phyloP scores from a whole-genome alignment of 495 filamentous ascomycete genomes.

The Pseudomonodictys pantanalensis region DNA sequence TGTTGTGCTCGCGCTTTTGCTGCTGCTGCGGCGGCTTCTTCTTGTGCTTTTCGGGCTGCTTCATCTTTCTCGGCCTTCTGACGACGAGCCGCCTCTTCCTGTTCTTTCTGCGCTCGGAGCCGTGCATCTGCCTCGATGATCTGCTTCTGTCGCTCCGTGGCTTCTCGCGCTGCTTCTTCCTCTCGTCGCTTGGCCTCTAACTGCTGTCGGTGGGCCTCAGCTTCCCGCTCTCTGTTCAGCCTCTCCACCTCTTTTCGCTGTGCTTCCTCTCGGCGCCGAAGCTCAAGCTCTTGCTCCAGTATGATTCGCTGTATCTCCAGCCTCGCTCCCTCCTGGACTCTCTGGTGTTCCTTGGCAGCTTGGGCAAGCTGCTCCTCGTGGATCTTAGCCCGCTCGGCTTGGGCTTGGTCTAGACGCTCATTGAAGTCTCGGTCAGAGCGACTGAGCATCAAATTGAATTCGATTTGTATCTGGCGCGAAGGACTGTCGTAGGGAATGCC shows the following conservation, averaged over 20 bases:
- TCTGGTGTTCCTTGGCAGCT: constrained; percentile 60
- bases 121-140: constrained; percentile 26
- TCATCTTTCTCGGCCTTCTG: constrained; percentile 18
- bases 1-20: constrained; percentile 25
- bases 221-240: constrained; percentile 20
- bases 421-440: constrained; percentile 29
- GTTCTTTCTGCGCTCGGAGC: constrained; percentile 22
- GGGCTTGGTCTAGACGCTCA: constrained; percentile 10
- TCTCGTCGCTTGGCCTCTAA: constrained; percentile 13
- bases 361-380: constrained; percentile 62
- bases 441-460: constrained; percentile 35
- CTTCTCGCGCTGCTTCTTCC: constrained; percentile 14
- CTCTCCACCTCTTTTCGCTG: constrained; percentile 31
- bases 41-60: constrained; percentile 28
- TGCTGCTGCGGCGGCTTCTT: constrained; percentile 28
- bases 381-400: constrained; percentile 18
- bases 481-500: constrained; percentile 11
- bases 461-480: constrained; percentile 27
- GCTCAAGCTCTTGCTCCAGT: constrained; percentile 28
- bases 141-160: constrained; percentile 10
- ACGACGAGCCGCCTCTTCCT: constrained; percentile 24
- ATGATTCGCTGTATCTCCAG: constrained; percentile 7
- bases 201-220: constrained; percentile 5
- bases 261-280: constrained; percentile 29
- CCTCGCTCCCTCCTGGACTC: constrained; percentile 60